Base-by-base conservation (phyloP, 805 yeast species). In the Myxozyma sirexii region DNA sequence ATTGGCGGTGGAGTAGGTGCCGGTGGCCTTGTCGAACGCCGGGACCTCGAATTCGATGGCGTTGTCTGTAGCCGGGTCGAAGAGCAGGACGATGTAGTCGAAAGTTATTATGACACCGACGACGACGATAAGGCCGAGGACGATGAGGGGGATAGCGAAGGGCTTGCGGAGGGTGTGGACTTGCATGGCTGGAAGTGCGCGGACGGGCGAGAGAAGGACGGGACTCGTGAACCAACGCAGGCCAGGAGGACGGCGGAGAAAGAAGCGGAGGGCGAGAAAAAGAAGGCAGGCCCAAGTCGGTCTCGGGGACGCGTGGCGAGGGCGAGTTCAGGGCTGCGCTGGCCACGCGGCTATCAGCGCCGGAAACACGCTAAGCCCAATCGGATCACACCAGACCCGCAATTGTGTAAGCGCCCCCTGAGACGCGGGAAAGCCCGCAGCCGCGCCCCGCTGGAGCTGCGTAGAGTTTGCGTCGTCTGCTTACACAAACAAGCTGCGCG, bases 51-150 rank as follows among this genome's bases (percentile, higher is more conserved):
- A 62, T 24, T 39, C 58, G 35, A 62, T 62, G 41, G 65, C 55
- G 29, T 62, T 62, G 55, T 62, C 65, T 3, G 64, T 54, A 23
- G 62, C 65, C n/a, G 64, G 49, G 56, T 62, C 65, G 56, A 62
- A 62, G n/a, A 62, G 60, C 46, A 62, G 58, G 5, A 64, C 56
- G 53, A 62, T 62, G 53, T 62, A 62, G 60, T 57, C 61, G 38
- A 59, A 62, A 12, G 65, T 62, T 21, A 59, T 44, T 27, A 56
- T 10, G 38, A 62, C 53, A 23, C 65, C 65, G 48, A 56, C 17
- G 42, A 59, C 7, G 42, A 62, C 65, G 26, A 62, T 43, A 24
- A 54, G 41, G 19, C 65, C 65, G 21, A 62, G 60, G 15, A 38
- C 54, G 2, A 46, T n/a, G 37, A 62, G 58, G 17, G 65, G 64